Conservation (phyloP, 345 rosid genomes). For the Salix arbutifolia region DNA sequence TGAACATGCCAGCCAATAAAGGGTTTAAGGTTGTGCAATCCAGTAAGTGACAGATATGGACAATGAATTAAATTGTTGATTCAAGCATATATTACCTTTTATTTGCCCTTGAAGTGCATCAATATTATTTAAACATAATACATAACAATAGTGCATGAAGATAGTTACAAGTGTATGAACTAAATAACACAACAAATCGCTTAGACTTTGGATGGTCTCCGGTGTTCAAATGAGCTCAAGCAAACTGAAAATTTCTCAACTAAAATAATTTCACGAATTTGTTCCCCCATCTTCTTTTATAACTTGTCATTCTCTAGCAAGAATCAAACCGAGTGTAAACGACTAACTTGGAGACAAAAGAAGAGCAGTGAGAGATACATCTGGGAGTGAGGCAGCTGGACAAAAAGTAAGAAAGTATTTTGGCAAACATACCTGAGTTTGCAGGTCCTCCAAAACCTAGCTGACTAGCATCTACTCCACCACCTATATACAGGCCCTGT, state of each 20-base stretch:
- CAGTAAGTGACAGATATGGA: neutral
- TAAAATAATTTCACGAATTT: neutral
- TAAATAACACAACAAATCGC: neutral
- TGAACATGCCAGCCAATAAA: neutral
- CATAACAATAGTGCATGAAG: neutral
- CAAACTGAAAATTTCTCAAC: neutral
- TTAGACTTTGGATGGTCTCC: neutral
- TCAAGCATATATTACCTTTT: neutral
- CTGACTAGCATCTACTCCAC: constrained; percentile 46
- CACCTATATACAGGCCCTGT: constrained; percentile 65
- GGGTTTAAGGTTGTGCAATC: neutral
- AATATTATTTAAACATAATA: neutral
- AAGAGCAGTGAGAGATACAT: neutral
- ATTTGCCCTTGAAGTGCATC: neutral
- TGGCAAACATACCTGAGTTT: constrained; percentile 58
- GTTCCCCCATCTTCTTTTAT: neutral
- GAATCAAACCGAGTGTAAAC: neutral
- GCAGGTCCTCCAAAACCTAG: constrained; percentile 48
- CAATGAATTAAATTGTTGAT: neutral
- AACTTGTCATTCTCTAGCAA: neutral
- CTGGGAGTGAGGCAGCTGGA: neutral
- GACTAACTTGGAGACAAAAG: neutral
- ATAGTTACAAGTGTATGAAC: neutral
- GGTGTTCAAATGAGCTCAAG: neutral
- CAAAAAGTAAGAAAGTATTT: neutral